Base-by-base conservation (phyloP, 2,329 filamentous ascomycete genomes). In the Ophiostoma triangulosporum region DNA sequence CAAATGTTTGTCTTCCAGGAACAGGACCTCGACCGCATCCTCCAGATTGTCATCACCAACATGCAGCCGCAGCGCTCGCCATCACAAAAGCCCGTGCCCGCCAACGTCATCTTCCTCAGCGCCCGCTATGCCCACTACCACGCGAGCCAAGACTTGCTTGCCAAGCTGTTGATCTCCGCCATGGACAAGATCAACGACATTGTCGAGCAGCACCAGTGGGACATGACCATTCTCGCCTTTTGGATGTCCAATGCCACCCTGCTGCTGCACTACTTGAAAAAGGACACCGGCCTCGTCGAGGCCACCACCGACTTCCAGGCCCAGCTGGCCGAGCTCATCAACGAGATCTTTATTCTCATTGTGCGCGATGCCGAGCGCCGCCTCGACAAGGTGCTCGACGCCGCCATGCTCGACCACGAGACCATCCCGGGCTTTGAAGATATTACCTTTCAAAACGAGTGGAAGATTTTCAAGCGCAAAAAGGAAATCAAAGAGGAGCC, bases 1-100 rank as follows among this genome's bases (percentile, higher is more conserved):
- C 93, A 98, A 66, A 98, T 98, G 93, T 98, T 98, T 65, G 93
- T 98, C 35, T 98, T 98, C 66, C 93, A 98, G 66, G 91, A 97
- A 61, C 84, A 81, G 64, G 91, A 98, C 64, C 77, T 98, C 51
- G 86, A 91, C 55, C 83, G 84, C 55, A 96, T 98, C 62, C 77
- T 98, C 60, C 86, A 95, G 64, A 93, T 97, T 53, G 83, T 97
- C 64, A 95, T 98, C 64, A 97, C 91, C 57, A 91, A 93, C 63
- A 97, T 98, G 93, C 94, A 88, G 1, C 93, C 93, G 1, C 90
- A 96, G 69, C 78, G 93, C 61, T 95, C 91, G 29, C 88, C 90
- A 0, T 87, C 89, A n/a, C 93, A 98, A 65, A 98, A 98, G 62
- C 93, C 93, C 0, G 90, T 98, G 0, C 93, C 93, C 0, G 93